Conservation (phyloP, 441 rosid species). For the Eruca vesicaria region DNA sequence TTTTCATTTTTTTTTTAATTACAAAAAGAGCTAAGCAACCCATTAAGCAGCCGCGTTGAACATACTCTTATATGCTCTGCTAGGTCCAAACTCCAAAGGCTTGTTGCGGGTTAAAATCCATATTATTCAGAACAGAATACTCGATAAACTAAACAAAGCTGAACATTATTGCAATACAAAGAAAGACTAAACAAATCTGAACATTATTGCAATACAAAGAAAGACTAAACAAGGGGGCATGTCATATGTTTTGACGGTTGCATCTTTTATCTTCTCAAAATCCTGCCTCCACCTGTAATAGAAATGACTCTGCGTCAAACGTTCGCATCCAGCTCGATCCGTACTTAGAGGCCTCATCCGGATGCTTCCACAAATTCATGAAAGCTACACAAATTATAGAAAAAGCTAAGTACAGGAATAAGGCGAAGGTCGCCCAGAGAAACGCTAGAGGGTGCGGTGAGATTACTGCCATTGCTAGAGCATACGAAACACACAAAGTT, state of each 20-base stretch:
- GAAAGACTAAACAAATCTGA: neutral
- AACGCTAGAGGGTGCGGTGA: constrained; percentile 6
- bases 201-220: neutral
- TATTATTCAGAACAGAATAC: no score
- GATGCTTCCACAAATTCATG: neutral
- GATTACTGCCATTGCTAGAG: constrained; percentile 21
- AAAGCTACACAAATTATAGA: neutral
- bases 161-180: neutral
- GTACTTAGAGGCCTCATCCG: neutral
- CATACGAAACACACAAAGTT: constrained; percentile 24
- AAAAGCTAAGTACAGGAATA: neutral
- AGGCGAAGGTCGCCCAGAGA: neutral
- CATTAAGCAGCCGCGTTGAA: no score
- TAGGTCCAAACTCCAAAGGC: no score
- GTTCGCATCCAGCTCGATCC: constrained; percentile 7
- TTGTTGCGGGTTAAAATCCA: no score
- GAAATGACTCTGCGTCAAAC: no score
- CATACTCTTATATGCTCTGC: no score
- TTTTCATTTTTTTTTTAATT: no score
- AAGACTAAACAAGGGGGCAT: neutral
- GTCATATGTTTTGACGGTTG: neutral
- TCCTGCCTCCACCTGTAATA: neutral
- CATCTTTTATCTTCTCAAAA: no score
- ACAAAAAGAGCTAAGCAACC: no score
- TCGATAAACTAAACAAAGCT: no score